Percentiles rank a stretch among this genome's conserved stretches.
These are phyloP conservation scores for Effrenium voratum DNA, from an alignment of 73 alveolate genomes.

Conservation along the genomic window DNA sequence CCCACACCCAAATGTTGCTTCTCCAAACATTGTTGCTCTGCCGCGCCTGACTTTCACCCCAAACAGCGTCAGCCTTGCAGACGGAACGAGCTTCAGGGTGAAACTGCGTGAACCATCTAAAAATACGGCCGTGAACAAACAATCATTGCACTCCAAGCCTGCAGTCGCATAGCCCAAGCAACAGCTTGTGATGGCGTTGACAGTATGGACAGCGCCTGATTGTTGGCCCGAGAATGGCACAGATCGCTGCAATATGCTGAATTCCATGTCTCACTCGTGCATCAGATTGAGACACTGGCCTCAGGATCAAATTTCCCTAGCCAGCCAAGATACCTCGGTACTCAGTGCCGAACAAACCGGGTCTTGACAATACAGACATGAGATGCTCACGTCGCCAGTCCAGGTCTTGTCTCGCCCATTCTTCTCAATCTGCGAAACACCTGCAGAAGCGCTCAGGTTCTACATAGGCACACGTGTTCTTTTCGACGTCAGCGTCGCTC, in stretches of 20 bases:
- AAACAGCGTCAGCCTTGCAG: constrained; percentile 67
- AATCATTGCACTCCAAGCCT: background rate
- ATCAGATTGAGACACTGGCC: background rate
- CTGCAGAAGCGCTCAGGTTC: background rate
- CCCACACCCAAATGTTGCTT: too few relatives aligned
- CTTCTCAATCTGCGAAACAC: constrained; percentile 49
- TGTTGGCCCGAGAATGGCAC: background rate
- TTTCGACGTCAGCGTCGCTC: too few relatives aligned
- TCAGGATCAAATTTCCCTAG: constrained; percentile 79
- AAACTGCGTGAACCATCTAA: too few relatives aligned
- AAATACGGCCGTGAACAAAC: too few relatives aligned
- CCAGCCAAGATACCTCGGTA: constrained; percentile 69
- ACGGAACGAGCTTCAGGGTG: too few relatives aligned
- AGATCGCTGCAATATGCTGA: background rate
- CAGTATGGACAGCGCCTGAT: constrained; percentile 63
- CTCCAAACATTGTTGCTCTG: too few relatives aligned
- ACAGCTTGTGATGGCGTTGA: constrained; percentile 37
- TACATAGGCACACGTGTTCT: background rate
- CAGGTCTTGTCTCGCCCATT: constrained; percentile 68
- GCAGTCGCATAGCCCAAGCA: constrained; percentile 64
- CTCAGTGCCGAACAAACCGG: background rate
- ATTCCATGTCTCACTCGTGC: background rate
- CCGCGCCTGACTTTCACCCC: background rate
- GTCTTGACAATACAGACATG: too few relatives aligned
- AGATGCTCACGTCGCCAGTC: constrained; percentile 65